Evolutionary conservation across 2,329 filamentous ascomycete genomes (phyloP), one percentile per base, ranked within the genome.

Genomic region (Colletotrichum chrysophilum): DNA sequence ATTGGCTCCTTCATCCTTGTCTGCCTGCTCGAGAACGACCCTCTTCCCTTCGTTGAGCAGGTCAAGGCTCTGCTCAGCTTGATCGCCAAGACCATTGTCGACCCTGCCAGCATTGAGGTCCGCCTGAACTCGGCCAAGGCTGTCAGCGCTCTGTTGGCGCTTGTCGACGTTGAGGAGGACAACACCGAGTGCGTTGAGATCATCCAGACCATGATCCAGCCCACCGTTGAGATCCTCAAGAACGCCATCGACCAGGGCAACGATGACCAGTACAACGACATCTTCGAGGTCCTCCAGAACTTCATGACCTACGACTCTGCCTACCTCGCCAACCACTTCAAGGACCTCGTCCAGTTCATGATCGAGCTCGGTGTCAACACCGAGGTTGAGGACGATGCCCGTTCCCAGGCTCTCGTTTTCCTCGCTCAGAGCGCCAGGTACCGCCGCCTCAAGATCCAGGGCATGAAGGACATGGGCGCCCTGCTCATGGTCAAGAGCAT

Each of bases 221-320:
- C 92, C 80, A 97, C 98, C 94, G 96, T 98, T 75, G 91, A 93
- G 78, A 95, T 98, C 13, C 90, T 98, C 79, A 97, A 98, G 89
- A 91, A 93, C 77, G 92, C 94, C 30, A 94, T 98, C 74, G 91
- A 95, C 80, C 90, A 91, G 73, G 91, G 91, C 73, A 94, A 98
- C 80, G 96, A 98, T 80, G 96, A 98, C 83, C 94, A 94, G 83
- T 93, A 94, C 80, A 95, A 96, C 89, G 93, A 96, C 83, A 92
- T 95, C 30, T 99, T 98, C 80, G 97, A 98, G 84, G 96, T 98
- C 79, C 98, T 98, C 91, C 97, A 98, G 88, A 97, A 95, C 66
- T 93, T 98, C 81, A 91, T 99, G 70, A 94, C 94, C 78, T 98
- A 95, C 84, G 96, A 98, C 83, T 94, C 95, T 34, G 91, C 95